phyloP scores from a whole-genome alignment of 345 rosid species.

The Salix suchowensis region DNA sequence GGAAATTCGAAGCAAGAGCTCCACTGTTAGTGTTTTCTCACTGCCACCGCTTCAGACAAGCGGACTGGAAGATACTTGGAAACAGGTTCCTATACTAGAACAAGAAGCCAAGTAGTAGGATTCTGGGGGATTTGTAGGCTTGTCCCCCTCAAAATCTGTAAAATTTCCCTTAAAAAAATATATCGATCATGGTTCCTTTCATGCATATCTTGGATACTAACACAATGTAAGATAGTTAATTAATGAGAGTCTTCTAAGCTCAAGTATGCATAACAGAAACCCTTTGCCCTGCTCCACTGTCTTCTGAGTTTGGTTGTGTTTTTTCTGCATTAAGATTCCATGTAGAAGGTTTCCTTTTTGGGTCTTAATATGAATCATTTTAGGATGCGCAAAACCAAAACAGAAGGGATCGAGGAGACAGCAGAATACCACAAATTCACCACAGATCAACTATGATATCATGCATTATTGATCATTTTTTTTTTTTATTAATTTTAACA shows the following conservation, averaged over 20 bases:
- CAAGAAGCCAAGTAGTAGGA: slow-evolving; percentile 67
- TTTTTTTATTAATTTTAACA: too few relatives aligned
- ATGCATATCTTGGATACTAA: slow-evolving; percentile 31
- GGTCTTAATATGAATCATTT: too few relatives aligned
- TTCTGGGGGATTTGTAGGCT: background rate
- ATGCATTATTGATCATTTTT: too few relatives aligned
- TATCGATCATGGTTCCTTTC: background rate
- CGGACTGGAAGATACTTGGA: slow-evolving; percentile 71
- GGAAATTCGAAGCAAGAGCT: slow-evolving; percentile 77
- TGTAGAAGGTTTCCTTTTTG: too few relatives aligned
- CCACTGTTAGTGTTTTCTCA: slow-evolving; percentile 77
- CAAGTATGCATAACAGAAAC: background rate
- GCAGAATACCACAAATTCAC: too few relatives aligned
- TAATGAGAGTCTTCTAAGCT: background rate
- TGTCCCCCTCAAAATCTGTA: background rate
- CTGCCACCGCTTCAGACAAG: slow-evolving; percentile 77
- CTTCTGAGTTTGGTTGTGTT: background rate
- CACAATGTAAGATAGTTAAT: slow-evolving; percentile 31
- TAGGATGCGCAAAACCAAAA: too few relatives aligned
- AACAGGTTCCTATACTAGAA: slow-evolving; percentile 63
- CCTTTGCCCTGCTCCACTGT: background rate
- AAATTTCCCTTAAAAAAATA: background rate
- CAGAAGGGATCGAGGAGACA: too few relatives aligned
- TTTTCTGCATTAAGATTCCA: background rate
- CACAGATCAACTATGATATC: too few relatives aligned